Conservation (phyloP, 1,139 yeast species). For the Yamadazyma friedrichii region DNA sequence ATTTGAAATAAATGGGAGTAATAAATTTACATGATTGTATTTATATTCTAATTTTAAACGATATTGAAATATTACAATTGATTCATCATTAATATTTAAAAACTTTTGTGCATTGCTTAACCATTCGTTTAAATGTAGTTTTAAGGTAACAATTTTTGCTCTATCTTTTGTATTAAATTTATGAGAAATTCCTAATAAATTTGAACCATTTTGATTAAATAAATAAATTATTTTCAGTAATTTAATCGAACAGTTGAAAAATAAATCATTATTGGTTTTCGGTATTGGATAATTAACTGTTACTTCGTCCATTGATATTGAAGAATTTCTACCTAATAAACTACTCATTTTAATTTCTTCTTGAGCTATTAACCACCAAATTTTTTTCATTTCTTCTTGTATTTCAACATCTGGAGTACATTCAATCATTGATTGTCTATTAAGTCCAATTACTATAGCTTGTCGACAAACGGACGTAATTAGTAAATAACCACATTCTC, state of each 20-base stretch:
- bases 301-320: conserved; percentile 11
- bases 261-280: background rate
- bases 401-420: conserved; percentile 7
- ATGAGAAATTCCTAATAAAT: background rate
- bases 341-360: conserved; percentile 13
- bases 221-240: conserved; percentile 5
- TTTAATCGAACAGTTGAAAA: conserved; percentile 2
- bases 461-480: conserved; percentile 42
- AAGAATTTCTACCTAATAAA: conserved; percentile 16
- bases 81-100: conserved; percentile 1
- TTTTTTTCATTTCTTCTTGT: conserved; percentile 12
- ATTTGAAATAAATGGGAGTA: conserved; percentile 6
- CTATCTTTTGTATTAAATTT: conserved; percentile 1
- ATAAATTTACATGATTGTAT: conserved; percentile 1
- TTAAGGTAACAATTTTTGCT: conserved; percentile 3
- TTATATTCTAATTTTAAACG: conserved; percentile 7
- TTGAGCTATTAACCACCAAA: conserved; percentile 18
- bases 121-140: conserved; percentile 7
- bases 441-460: conserved; percentile 44
- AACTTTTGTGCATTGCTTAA: background rate
- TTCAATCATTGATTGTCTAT: conserved; percentile 29
- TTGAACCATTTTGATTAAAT: conserved; percentile 2
- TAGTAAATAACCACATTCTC: conserved; percentile 46
- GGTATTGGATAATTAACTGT: conserved; percentile 5
- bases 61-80: conserved; percentile 1